Percentiles rank a stretch among this genome's conserved stretches.
phyloP scores from a whole-genome alignment of 257 asterid species.

The Ilex asprella region DNA sequence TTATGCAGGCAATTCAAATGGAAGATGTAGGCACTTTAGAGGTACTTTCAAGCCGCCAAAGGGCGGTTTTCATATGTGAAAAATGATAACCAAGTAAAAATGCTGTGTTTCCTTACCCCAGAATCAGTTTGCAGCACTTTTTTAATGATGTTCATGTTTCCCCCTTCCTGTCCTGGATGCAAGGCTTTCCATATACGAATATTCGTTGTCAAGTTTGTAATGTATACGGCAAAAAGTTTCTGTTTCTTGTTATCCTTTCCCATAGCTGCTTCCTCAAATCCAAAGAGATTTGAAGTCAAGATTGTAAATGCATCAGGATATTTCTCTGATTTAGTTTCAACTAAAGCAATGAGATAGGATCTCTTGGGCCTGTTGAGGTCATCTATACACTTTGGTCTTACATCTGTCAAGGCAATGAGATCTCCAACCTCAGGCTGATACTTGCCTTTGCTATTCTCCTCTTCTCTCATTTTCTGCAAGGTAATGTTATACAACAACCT shows the following conservation, averaged over 20 bases:
- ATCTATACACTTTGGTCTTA: slow-evolving; percentile 36
- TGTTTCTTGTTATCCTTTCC: neutral
- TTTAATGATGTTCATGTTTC: slow-evolving; percentile 23
- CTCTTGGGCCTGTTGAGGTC: slow-evolving; percentile 38
- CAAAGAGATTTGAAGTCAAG: slow-evolving; percentile 30
- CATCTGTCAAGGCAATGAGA: slow-evolving; percentile 49
- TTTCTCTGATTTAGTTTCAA: slow-evolving; percentile 5
- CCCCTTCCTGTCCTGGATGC: slow-evolving; percentile 17
- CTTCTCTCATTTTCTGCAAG: slow-evolving; percentile 6
- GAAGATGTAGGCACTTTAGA: neutral
- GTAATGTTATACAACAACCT: slow-evolving; percentile 19
- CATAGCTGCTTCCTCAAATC: slow-evolving; percentile 7
- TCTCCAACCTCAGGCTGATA: slow-evolving; percentile 55
- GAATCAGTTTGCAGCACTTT: slow-evolving; percentile 25
- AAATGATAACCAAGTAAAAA: neutral
- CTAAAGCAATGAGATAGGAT: slow-evolving; percentile 36
- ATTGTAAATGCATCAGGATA: slow-evolving; percentile 10
- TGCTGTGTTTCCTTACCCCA: slow-evolving; percentile 15
- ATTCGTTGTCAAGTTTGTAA: slow-evolving; percentile 45
- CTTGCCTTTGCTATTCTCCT: slow-evolving; percentile 11
- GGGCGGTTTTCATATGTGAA: too few relatives aligned
- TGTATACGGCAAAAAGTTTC: slow-evolving; percentile 36
- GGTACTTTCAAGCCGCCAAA: neutral
- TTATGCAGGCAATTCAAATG: neutral
- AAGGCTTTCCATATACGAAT: slow-evolving; percentile 52